Percentiles rank a stretch among this genome's conserved stretches.
Conservation (phyloP, 208 protist species). For the Acanthamoeba triangularis region DNA sequence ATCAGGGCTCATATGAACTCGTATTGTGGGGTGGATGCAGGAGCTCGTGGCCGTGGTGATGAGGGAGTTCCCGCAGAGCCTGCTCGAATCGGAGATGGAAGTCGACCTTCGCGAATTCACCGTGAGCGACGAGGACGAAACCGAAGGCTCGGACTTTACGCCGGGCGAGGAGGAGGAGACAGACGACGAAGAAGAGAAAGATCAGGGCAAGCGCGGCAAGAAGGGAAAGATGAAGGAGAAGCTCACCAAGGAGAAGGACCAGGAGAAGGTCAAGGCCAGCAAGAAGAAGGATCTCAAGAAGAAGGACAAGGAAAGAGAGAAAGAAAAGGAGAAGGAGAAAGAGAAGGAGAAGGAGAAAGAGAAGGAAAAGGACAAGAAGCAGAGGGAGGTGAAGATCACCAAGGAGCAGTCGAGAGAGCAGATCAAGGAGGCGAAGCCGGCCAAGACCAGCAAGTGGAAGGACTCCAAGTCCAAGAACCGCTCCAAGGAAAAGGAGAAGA, state of each 20-base stretch:
- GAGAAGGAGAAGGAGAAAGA: conserved; percentile 51
- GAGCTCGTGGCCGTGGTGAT: conserved; percentile 29
- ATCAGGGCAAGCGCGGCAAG: not conserved
- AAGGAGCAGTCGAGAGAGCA: conserved; percentile 55
- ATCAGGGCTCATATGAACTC: not conserved
- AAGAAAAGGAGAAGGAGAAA: not conserved
- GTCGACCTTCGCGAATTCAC: conserved; percentile 62
- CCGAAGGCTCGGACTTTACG: conserved; percentile 34
- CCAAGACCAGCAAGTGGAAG: conserved; percentile 60
- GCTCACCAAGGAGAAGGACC: conserved; percentile 12
- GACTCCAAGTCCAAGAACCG: conserved; percentile 41
- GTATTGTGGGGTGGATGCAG: not conserved
- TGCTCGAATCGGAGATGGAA: conserved; percentile 56
- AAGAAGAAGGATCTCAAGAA: not conserved
- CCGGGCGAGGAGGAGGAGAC: conserved; percentile 39
- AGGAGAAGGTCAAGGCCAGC: not conserved
- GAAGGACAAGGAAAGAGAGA: not conserved
- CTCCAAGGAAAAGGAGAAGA: conserved; percentile 48
- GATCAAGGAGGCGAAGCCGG: not conserved
- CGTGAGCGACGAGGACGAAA: conserved; percentile 61
- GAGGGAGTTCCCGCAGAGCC: conserved; percentile 60
- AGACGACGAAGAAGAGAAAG: conserved; percentile 21
- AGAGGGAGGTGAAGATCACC: not conserved
- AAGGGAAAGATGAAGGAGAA: conserved; percentile 3
- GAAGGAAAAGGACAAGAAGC: conserved; percentile 63